Conservation (phyloP, 192 early-diverging fungal species). For the Rhizophagus clarus region DNA sequence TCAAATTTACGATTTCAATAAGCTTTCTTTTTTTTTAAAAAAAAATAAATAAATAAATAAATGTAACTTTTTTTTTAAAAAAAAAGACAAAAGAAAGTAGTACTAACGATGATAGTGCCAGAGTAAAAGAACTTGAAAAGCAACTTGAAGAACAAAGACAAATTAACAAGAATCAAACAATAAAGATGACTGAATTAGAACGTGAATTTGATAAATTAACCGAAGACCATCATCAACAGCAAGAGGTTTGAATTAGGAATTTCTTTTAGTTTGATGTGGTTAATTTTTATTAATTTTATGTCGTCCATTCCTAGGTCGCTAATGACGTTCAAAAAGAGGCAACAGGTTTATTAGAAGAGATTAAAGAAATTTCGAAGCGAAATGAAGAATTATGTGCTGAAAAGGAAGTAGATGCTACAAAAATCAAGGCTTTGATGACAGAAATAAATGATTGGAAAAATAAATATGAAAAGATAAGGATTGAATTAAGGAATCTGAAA, state of each 20-base stretch:
- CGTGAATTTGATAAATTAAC: conserved; percentile 64
- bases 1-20: neutral
- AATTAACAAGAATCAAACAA: conserved; percentile 37
- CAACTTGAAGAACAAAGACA: conserved; percentile 43
- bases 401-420: conserved; percentile 48
- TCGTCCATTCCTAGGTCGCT: conserved; percentile 53
- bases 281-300: neutral
- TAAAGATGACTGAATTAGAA: conserved; percentile 48
- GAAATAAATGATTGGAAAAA: conserved; percentile 39
- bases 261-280: neutral
- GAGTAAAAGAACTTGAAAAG: conserved; percentile 40
- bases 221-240: conserved; percentile 74
- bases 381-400: conserved; percentile 58
- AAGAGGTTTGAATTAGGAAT: conserved; percentile 54
- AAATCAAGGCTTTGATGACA: conserved; percentile 44
- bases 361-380: conserved; percentile 57
- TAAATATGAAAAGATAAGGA: conserved; percentile 54
- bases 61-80: neutral
- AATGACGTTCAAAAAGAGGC: conserved; percentile 72
- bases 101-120: conserved; percentile 34
- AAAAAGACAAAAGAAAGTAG: neutral
- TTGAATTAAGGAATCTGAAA: conserved; percentile 57
- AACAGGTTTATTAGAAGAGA: conserved; percentile 69
- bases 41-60: neutral
- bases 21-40: too few species aligned